phyloP scores from a whole-genome alignment of 768 basidiomycete genomes.

The Leccinum longicurvipes region DNA sequence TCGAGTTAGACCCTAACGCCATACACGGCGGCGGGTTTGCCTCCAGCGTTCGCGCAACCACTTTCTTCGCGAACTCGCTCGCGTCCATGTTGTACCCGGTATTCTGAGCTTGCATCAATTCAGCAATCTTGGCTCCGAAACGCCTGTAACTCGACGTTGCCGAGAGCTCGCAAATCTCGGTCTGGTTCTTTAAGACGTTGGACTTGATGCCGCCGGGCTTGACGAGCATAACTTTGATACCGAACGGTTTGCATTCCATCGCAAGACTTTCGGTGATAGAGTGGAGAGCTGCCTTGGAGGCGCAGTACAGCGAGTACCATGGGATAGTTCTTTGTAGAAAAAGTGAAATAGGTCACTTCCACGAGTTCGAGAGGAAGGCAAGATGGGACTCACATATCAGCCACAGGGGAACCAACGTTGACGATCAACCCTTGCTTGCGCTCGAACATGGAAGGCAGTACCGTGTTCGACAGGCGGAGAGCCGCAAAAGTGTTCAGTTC shows the following conservation, averaged over 20 bases:
- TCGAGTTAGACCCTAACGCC: constrained; percentile 45
- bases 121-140: constrained; percentile 50
- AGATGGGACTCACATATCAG: constrained; percentile 44
- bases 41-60: constrained; percentile 49
- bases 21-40: constrained; percentile 49
- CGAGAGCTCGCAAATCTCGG: constrained; percentile 41
- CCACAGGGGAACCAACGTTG: constrained; percentile 70
- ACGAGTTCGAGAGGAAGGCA: no score
- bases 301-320: constrained; percentile 61
- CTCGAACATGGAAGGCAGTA: constrained; percentile 70
- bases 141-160: constrained; percentile 52
- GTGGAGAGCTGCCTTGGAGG: constrained; percentile 56
- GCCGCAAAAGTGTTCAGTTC: constrained; percentile 65
- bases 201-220: constrained; percentile 64
- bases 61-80: constrained; percentile 46
- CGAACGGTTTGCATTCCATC: constrained; percentile 74
- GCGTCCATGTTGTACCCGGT: constrained; percentile 46
- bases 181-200: constrained; percentile 58
- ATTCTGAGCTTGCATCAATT: constrained; percentile 57
- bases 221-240: constrained; percentile 66
- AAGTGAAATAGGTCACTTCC: not conserved
- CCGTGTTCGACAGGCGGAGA: constrained; percentile 56
- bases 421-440: constrained; percentile 61
- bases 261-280: constrained; percentile 59
- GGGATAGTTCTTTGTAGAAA: constrained; percentile 63